These are phyloP conservation scores for Ceratobasidium sp. DNA, from an alignment of 1,284 basidiomycete species.

Conservation along the genomic window DNA sequence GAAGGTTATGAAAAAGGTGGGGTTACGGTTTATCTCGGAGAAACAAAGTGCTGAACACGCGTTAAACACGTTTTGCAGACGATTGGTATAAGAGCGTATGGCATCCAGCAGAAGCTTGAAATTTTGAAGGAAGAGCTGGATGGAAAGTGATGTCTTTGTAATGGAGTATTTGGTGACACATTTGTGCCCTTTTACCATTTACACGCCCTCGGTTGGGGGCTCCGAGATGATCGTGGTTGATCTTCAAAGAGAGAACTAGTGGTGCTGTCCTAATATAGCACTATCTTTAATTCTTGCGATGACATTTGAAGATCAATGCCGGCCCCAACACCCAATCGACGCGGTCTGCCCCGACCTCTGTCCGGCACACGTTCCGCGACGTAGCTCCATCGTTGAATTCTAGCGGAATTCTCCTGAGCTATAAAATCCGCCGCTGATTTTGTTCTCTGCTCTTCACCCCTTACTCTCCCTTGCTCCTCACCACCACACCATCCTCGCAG, in stretches of 20 bases:
- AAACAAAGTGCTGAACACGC: conserved; percentile 13
- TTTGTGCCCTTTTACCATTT: conserved; percentile 1
- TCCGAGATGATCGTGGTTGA: conserved; percentile 32
- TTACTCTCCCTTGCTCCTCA: neutral
- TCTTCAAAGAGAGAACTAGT: neutral
- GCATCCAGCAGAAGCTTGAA: conserved; percentile 40
- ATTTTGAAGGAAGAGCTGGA: conserved; percentile 41
- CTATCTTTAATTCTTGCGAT: neutral
- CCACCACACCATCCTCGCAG: neutral
- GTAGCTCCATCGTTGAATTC: conserved; percentile 10
- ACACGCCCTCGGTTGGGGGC: conserved; percentile 21
- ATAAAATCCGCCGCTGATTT: conserved; percentile 18
- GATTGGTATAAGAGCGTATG: conserved; percentile 38
- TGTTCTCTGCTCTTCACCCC: conserved; percentile 9
- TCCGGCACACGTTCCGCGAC: conserved; percentile 35
- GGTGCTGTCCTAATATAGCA: conserved; percentile 8
- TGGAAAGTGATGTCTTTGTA: conserved; percentile 16
- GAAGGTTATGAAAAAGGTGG: conserved; percentile 64
- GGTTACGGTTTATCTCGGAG: conserved; percentile 31
- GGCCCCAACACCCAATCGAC: conserved; percentile 35
- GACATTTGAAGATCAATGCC: conserved; percentile 29
- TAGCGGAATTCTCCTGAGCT: neutral
- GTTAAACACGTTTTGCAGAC: conserved; percentile 18
- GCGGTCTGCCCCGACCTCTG: conserved; percentile 24
- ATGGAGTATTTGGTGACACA: neutral